phyloP scores from a whole-genome alignment of 257 asterid genomes.

The Datura wrightii region DNA sequence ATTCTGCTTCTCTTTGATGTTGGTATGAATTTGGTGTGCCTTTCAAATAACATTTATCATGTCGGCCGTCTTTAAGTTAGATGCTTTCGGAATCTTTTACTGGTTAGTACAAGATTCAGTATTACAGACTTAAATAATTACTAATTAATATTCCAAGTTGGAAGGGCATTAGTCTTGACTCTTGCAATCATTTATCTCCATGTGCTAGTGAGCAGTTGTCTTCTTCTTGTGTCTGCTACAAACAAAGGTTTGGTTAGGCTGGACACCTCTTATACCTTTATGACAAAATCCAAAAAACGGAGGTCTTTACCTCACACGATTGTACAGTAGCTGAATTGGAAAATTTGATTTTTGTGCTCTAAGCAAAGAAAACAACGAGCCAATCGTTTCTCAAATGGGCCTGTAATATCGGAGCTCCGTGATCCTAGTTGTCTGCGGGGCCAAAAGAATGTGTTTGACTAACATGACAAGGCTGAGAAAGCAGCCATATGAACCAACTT shows the following conservation, averaged over 20 bases:
- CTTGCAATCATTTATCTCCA: neutral
- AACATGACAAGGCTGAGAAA: neutral
- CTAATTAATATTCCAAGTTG: neutral
- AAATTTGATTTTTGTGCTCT: neutral
- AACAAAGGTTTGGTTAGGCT: conserved; percentile 5
- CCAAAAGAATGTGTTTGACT: neutral
- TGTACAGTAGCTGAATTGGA: neutral
- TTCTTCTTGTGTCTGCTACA: neutral
- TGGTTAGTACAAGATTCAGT: conserved; percentile 4
- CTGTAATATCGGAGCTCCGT: neutral
- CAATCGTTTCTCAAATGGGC: neutral
- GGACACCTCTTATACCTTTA: neutral
- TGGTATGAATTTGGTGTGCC: conserved; percentile 5
- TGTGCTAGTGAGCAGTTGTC: neutral
- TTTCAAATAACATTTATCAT: neutral
- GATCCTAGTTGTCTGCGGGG: neutral
- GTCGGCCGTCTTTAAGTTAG: neutral
- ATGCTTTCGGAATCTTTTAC: neutral
- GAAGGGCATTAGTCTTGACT: neutral
- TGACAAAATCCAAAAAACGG: neutral
- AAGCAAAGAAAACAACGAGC: neutral
- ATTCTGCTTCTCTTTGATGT: conserved; percentile 16
- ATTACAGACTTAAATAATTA: neutral
- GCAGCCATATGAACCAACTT: neutral
- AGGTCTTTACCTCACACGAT: neutral